phyloP scores from a whole-genome alignment of 2,329 filamentous ascomycete genomes.

The Colletotrichum abscissum region DNA sequence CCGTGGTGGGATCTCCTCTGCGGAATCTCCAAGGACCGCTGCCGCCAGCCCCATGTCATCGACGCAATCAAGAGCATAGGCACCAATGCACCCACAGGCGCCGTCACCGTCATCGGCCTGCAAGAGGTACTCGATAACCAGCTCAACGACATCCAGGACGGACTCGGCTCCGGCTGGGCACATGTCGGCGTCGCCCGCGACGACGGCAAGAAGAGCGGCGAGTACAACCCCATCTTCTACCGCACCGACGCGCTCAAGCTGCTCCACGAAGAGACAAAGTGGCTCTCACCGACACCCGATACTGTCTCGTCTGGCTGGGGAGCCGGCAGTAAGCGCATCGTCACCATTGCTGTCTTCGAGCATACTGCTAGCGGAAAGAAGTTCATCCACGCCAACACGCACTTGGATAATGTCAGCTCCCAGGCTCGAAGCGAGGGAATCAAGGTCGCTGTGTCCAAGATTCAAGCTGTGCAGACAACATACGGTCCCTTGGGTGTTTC shows the following conservation, averaged over 20 bases:
- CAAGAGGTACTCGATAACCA: slow-evolving; percentile 76
- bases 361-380: slow-evolving; percentile 50
- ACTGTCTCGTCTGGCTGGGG: slow-evolving; percentile 70
- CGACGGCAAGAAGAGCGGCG: slow-evolving; percentile 67
- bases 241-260: slow-evolving; percentile 63
- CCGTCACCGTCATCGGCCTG: slow-evolving; percentile 68
- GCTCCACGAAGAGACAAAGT: slow-evolving; percentile 63
- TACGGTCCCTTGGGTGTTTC: slow-evolving; percentile 49
- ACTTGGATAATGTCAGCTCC: slow-evolving; percentile 62
- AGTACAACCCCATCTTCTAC: slow-evolving; percentile 76
- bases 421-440: slow-evolving; percentile 55
- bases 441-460: slow-evolving; percentile 52
- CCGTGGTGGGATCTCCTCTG: slow-evolving; percentile 60
- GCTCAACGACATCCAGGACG: slow-evolving; percentile 66
- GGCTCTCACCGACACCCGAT: slow-evolving; percentile 71
- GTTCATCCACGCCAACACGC: slow-evolving; percentile 62
- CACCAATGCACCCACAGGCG: slow-evolving; percentile 51
- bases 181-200: slow-evolving; percentile 65
- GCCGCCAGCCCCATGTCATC: slow-evolving; percentile 61
- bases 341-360: slow-evolving; percentile 60
- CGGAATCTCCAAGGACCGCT: slow-evolving; percentile 47
- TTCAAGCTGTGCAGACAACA: slow-evolving; percentile 40
- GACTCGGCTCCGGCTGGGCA: slow-evolving; percentile 59
- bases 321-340: slow-evolving; percentile 54
- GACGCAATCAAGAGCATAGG: slow-evolving; percentile 67